phyloP scores from a whole-genome alignment of 2,329 filamentous ascomycete genomes.

The Fusarium tupiense region DNA sequence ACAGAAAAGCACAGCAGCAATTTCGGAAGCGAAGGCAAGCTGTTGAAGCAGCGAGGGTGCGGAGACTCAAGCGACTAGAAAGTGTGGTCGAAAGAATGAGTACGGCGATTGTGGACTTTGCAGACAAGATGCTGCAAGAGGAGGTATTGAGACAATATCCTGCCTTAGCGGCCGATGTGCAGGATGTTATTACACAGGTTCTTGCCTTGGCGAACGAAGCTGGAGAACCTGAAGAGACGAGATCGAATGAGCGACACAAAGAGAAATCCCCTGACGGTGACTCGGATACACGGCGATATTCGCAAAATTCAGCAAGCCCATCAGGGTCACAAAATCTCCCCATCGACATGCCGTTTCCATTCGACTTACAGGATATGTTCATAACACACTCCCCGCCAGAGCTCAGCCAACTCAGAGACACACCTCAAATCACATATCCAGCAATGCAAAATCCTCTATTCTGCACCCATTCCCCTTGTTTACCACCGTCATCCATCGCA shows the following conservation, averaged over 20 bases:
- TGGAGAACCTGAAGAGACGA: not conserved
- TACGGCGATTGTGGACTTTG: conserved; percentile 3
- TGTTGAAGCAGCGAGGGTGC: not conserved
- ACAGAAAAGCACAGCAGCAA: conserved; percentile 17
- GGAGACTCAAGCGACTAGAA: conserved; percentile 6
- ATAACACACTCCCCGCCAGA: not conserved
- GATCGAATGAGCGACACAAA: not conserved
- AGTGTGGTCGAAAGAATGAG: conserved; percentile 14
- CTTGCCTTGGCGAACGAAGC: conserved; percentile 6
- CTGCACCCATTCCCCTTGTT: not conserved
- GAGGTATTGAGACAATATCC: conserved; percentile 7
- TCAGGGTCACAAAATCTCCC: not conserved
- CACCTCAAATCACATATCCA: not conserved
- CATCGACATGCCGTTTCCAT: no score
- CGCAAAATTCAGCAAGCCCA: not conserved
- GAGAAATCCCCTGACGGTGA: not conserved
- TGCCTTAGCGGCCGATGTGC: not conserved
- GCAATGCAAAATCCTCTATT: not conserved
- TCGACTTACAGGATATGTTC: not conserved
- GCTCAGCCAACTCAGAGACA: not conserved
- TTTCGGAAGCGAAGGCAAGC: conserved; percentile 15
- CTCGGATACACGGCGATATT: no score
- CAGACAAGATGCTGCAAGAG: conserved; percentile 7
- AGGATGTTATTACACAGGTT: conserved; percentile 1
- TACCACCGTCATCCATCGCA: not conserved